phyloP scores from a whole-genome alignment of 2,329 filamentous ascomycete species.

The Pyrenochaeta sp. region DNA sequence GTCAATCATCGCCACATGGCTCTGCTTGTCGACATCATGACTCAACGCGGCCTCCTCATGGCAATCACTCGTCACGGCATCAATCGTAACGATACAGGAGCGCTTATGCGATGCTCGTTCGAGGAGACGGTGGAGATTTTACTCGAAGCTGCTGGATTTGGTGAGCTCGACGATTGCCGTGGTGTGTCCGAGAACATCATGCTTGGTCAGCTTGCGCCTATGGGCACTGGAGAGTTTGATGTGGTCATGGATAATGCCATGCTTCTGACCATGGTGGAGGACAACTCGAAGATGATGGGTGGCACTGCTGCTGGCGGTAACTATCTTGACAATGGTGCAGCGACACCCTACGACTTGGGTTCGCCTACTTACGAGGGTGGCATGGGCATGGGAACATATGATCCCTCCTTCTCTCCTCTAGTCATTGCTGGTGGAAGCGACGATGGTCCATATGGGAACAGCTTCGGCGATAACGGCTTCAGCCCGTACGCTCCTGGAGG shows the following conservation, averaged over 20 bases:
- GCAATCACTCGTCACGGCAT: constrained; percentile 98
- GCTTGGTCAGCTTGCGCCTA: constrained; percentile 94
- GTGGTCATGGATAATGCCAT: constrained; percentile 93
- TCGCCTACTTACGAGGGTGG: constrained; percentile 69
- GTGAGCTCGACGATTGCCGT: constrained; percentile 95
- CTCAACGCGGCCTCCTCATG: constrained; percentile 90
- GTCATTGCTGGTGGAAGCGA: constrained; percentile 70
- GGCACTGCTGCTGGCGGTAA: constrained; percentile 76
- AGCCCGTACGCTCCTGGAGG: constrained; percentile 73
- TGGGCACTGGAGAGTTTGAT: constrained; percentile 96
- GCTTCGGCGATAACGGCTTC: constrained; percentile 63
- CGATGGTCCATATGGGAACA: constrained; percentile 66
- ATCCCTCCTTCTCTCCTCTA: constrained; percentile 76
- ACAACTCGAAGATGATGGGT: constrained; percentile 77
- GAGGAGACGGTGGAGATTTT: constrained; percentile 99
- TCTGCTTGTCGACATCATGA: constrained; percentile 97
- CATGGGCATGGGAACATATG: constrained; percentile 68
- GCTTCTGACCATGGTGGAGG: constrained; percentile 92
- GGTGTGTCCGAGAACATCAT: constrained; percentile 99
- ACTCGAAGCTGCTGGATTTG: constrained; percentile 90
- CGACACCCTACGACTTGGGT: constrained; percentile 87
- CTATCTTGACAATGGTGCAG: constrained; percentile 78
- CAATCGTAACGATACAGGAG: constrained; percentile 96
- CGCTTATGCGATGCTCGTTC: constrained; percentile 98
- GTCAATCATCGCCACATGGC: constrained; percentile 98